Conservation (phyloP, 441 rosid genomes). For the Eugenia klotzschiana region DNA sequence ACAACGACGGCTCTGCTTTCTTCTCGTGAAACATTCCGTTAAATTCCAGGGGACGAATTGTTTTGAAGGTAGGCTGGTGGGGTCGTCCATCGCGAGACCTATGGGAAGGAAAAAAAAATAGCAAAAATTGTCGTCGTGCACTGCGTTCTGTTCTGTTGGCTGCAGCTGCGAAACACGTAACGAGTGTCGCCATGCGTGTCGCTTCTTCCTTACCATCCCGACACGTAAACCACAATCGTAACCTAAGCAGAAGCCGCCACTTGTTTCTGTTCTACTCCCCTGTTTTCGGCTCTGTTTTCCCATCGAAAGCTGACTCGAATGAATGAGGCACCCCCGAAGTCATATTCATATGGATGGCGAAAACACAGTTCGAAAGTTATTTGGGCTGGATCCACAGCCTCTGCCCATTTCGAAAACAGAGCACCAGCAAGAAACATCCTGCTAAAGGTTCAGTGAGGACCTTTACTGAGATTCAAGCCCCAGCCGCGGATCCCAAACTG, state of each 20-base stretch:
- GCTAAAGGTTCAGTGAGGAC: neutral
- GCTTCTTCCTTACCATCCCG: neutral
- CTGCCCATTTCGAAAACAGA: neutral
- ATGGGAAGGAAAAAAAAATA: neutral
- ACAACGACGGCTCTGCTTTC: neutral
- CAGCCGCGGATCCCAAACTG: conserved; percentile 51
- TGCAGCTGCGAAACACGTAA: neutral
- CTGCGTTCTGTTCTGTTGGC: neutral
- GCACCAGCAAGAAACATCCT: neutral
- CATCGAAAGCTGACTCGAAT: neutral
- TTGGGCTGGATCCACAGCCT: neutral
- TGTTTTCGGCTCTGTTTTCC: neutral
- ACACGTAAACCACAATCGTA: neutral
- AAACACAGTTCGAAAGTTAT: neutral
- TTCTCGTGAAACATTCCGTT: neutral
- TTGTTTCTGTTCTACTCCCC: neutral
- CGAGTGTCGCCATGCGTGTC: neutral
- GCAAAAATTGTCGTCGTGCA: neutral
- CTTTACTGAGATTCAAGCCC: conserved; percentile 28
- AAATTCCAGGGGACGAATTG: neutral
- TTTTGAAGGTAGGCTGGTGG: neutral
- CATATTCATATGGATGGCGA: neutral
- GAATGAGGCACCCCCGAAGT: neutral
- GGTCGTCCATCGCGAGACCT: neutral
- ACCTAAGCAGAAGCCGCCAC: neutral